phyloP scores from a whole-genome alignment of 495 filamentous ascomycete genomes.

The Bryoglossum gracile region DNA sequence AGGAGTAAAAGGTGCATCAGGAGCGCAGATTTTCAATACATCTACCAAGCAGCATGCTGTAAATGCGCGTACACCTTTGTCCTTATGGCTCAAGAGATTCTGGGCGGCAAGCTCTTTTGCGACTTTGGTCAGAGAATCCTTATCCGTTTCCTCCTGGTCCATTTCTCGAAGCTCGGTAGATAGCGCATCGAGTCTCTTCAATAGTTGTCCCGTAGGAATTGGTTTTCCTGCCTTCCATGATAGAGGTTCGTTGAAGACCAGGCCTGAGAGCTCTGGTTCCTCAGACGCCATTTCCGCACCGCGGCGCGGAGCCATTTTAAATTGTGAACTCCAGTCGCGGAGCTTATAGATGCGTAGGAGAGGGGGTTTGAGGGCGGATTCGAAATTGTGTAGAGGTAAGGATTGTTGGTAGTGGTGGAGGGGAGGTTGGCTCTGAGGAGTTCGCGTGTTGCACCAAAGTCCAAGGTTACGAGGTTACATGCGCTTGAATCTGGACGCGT shows the following conservation, averaged over 20 bases:
- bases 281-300: constrained; percentile 16
- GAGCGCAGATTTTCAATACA: constrained; percentile 87
- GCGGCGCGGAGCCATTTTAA: constrained; percentile 25
- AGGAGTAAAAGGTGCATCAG: constrained; percentile 88
- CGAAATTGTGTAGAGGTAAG: no score
- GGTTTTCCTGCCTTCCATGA: constrained; percentile 89
- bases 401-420: constrained; percentile 3
- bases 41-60: constrained; percentile 87
- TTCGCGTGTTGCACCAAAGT: no score
- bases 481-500: no score
- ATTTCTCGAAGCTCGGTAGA: constrained; percentile 76
- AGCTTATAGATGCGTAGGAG: neutral
- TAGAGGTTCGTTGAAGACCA: constrained; percentile 78
- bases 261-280: constrained; percentile 27
- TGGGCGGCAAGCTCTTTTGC: constrained; percentile 83
- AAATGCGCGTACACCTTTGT: constrained; percentile 85
- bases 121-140: constrained; percentile 70
- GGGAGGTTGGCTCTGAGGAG: no score
- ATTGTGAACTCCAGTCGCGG: constrained; percentile 14
- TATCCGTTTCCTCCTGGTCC: constrained; percentile 81
- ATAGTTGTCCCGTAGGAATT: constrained; percentile 74
- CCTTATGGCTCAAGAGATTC: constrained; percentile 81
- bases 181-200: constrained; percentile 71
- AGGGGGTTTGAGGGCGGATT: no score
- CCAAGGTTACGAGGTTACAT: no score